Evolutionary conservation across 345 rosid species (phyloP), one percentile per base, ranked within the genome.

Genomic region (Atalantia buxifolia): DNA sequence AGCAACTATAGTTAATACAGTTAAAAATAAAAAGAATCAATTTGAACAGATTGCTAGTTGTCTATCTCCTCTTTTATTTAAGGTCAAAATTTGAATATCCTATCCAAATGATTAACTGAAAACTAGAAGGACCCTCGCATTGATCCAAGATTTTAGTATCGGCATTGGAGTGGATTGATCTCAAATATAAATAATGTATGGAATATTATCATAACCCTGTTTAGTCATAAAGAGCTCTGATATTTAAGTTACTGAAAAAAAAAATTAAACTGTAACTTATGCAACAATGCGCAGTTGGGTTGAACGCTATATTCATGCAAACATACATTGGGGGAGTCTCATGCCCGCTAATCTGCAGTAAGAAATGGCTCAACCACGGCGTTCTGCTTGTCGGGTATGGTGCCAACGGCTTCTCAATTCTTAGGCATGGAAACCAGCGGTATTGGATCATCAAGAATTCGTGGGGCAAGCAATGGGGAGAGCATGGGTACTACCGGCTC

Each of bases 371-470:
- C 31, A 91, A 91, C 84, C 98, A 93, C 45, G 94, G 98, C 1
- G 98, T 92, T 60, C 82, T 93, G 21, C 90, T 92, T 0, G 95
- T 91, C 10, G 97, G 98, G 28, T 93, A 93, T 42, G 97, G 94
- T 0, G 83, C 90, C 2, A 88, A 87, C 68, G 98, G 98, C 14
- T 95, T 84, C 87, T 95, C 98, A 12, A 78, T 95, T 36, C 87
- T 93, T 25, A 83, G 97, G 77, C 79, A 91, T 2, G 78, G 97
- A 31, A 82, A 88, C 63, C 82, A 88, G 78, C 99, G 98, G 0
- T 91, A 88, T 66, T 95, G 98, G 97, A 87, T 92, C 80, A 87
- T 95, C 36, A 95, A 90, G 89, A 95, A 95, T 78, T 95, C 99
- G 0, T 95, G 97, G 97, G 98, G 98, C 4, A 83, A 86, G 82